These are phyloP conservation scores for Basipetospora chlamydospora DNA, from an alignment of 2,329 filamentous ascomycete genomes.

Conservation along the genomic window DNA sequence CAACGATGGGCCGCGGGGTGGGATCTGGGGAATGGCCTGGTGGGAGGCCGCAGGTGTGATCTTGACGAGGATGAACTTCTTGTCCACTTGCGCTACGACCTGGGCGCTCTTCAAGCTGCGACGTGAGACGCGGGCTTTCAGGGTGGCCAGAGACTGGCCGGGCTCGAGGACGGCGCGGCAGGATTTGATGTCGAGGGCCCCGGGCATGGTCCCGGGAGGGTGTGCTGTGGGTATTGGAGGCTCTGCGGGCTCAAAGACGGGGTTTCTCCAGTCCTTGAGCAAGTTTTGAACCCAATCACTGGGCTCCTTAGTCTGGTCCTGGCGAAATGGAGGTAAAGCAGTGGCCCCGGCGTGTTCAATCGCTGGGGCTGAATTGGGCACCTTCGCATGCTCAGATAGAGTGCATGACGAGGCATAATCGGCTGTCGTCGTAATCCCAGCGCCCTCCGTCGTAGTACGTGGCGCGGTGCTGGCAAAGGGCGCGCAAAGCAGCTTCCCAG, in stretches of 20 bases:
- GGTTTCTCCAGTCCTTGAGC: constrained; percentile 57
- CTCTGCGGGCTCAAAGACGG: constrained; percentile 47
- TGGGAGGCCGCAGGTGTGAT: constrained; percentile 22
- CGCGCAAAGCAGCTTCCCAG: constrained; percentile 6
- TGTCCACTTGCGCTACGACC: constrained; percentile 72
- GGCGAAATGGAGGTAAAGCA: no score
- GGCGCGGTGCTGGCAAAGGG: constrained; percentile 7
- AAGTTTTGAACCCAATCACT: constrained; percentile 45
- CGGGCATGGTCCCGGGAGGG: constrained; percentile 10
- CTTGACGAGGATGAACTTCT: constrained; percentile 71
- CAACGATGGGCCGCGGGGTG: constrained; percentile 23
- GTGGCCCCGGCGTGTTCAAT: no score
- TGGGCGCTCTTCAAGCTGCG: constrained; percentile 41
- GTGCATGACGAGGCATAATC: no score
- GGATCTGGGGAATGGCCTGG: not conserved
- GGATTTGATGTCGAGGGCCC: constrained; percentile 12
- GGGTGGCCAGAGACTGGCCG: constrained; percentile 5
- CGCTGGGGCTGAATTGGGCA: no score
- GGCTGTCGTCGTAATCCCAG: no score
- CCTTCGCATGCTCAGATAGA: no score
- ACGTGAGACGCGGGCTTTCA: constrained; percentile 43
- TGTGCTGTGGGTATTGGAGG: constrained; percentile 27
- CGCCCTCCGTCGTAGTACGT: no score
- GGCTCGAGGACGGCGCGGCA: constrained; percentile 9
- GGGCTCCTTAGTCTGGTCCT: constrained; percentile 9